Conservation (phyloP, 2,329 filamentous ascomycete species). For the Fusarium sp. region DNA sequence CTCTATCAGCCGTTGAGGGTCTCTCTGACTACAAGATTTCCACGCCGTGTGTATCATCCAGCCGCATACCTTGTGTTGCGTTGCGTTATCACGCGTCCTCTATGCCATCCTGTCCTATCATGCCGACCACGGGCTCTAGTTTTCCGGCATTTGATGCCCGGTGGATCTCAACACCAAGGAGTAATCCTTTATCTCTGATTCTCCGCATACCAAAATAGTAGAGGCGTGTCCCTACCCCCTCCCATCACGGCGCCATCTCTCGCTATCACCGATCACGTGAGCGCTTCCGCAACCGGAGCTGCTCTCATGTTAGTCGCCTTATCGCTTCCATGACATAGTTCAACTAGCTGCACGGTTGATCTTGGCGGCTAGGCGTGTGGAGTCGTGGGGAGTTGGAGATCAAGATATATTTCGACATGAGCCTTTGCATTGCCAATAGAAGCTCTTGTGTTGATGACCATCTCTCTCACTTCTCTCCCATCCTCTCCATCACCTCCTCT, state of each 20-base stretch:
- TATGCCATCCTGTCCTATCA: slow-evolving; percentile 18
- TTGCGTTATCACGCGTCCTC: slow-evolving; percentile 14
- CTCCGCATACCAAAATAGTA: slow-evolving; percentile 25
- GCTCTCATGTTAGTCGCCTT: slow-evolving; percentile 34
- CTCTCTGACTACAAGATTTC: slow-evolving; percentile 14
- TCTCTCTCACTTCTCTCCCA: slow-evolving; percentile 7
- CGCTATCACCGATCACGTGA: slow-evolving; percentile 36
- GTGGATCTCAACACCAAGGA: slow-evolving; percentile 10
- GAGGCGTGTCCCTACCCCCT: slow-evolving; percentile 23
- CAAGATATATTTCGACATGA: slow-evolving; percentile 35
- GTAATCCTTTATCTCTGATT: slow-evolving; percentile 25
- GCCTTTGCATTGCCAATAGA: slow-evolving; percentile 32
- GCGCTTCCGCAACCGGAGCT: slow-evolving; percentile 35
- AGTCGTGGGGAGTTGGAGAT: slow-evolving; percentile 16
- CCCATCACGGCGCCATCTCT: slow-evolving; percentile 8
- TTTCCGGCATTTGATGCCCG: slow-evolving; percentile 36
- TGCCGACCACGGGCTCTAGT: slow-evolving; percentile 14
- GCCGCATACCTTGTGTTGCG: background rate
- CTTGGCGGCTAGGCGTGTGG: slow-evolving; percentile 21
- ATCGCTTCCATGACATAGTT: slow-evolving; percentile 35
- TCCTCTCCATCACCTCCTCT: background rate
- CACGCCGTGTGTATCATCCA: slow-evolving; percentile 18
- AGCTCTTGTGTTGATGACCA: slow-evolving; percentile 19
- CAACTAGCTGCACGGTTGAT: slow-evolving; percentile 13
- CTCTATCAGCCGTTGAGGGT: background rate